Evolutionary conservation across 73 alveolate species (phyloP).

Genomic region (Stentor roeselii): DNA sequence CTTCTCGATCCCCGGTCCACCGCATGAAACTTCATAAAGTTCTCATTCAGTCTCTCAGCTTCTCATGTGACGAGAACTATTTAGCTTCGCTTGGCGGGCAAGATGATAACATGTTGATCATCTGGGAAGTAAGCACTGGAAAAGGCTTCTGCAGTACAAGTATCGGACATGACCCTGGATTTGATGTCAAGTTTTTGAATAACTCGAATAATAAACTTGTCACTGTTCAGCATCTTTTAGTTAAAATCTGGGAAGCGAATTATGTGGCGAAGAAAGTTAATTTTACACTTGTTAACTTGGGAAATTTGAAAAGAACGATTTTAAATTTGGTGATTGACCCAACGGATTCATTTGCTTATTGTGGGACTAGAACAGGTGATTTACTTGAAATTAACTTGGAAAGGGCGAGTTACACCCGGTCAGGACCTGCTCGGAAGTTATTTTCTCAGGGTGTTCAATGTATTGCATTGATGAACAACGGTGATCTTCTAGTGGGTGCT

Average conservation of each 20-base stretch:
- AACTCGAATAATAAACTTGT: constrained; percentile 69
- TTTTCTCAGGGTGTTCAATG: constrained; percentile 59
- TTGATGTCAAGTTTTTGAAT: constrained; percentile 72
- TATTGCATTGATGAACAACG: constrained; percentile 73
- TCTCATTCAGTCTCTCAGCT: constrained; percentile 70
- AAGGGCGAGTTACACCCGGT: constrained; percentile 70
- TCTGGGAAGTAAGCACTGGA: constrained; percentile 91
- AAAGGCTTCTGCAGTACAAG: constrained; percentile 86
- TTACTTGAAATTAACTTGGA: constrained; percentile 77
- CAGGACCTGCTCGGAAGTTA: constrained; percentile 70
- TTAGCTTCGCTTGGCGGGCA: constrained; percentile 89
- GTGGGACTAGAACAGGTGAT: constrained; percentile 86
- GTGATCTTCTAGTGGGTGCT: constrained; percentile 90
- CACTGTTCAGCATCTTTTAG: constrained; percentile 78
- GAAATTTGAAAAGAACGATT: constrained; percentile 80
- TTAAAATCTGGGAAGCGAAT: constrained; percentile 71
- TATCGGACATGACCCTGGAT: constrained; percentile 77
- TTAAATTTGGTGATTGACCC: constrained; percentile 75
- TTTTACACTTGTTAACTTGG: constrained; percentile 59
- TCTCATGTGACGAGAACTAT: constrained; percentile 80
- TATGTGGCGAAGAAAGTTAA: constrained; percentile 57
- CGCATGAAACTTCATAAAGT: constrained; percentile 85
- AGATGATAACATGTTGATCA: constrained; percentile 84
- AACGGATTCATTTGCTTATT: constrained; percentile 70
- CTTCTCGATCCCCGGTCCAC: constrained; percentile 66